Base-by-base conservation (phyloP, 208 protist species). In the Leishmania aethiopica region DNA sequence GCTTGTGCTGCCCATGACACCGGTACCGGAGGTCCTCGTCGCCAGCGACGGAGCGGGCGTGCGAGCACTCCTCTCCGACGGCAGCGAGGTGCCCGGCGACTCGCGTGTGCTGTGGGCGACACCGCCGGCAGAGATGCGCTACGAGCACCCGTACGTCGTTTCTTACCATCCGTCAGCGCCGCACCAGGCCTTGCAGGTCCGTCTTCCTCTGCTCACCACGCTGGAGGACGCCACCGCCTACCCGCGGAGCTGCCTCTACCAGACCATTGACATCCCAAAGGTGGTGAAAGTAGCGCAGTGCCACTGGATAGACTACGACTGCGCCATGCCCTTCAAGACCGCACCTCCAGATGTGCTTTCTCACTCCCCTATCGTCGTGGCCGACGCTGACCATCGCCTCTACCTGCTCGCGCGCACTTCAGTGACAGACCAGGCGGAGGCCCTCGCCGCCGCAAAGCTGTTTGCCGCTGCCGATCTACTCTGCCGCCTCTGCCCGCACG, bases 1-100 rank as follows among this genome's bases (percentile, higher is more conserved):
- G 35, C 80, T 93, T n/a, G 77, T 94, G 59, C 80, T 93, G 37
- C 84, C 91, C 28, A 84, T 94, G 78, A 83, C 91, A 45, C 93
- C 93, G 3, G 88, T 94, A 1, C 89, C 91, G 15, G 93, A 96
- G 82, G 85, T 93, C 32, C 86, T 96, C 25, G 75, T 92, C 25
- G 79, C 84, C 49, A 82, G 78, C n/a, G 93, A 93, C 6, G 78
- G 81, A 28, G 75, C 67, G 6, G 88, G 88, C 51, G 22, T 86
- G 32, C 93, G 91, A 0, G 84, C 86, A 6, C 47, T 87, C 32
- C 84, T 95, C 22, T 87, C 86, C 7, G 92, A 97, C 64, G 94
- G 94, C 60, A 92, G 86, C 53, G 77, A 84, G 22, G 89, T 92
- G 28, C 87, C 90, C 1, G 92, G 88, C 66, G 75, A 81, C 57